A percentile compares a stretch with the other conserved stretches of the same genome.
Evolutionary conservation across 140 eudicot species (phyloP).

Genomic region (Bidens hawaiensis): DNA sequence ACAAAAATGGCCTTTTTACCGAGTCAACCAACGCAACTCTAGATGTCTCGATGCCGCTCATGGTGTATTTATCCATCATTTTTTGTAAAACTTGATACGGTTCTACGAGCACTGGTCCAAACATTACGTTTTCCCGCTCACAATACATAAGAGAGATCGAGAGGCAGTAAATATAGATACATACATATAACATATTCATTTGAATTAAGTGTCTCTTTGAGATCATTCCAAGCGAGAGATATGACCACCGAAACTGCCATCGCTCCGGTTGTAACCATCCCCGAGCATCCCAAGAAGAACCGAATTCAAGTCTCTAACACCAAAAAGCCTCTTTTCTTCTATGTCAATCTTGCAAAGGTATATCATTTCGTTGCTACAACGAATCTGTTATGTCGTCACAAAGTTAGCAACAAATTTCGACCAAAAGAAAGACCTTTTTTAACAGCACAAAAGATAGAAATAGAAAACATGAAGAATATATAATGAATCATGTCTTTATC

Average conservation of each 20-base stretch:
- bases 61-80: slow-evolving; percentile 12
- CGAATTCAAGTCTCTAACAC: slow-evolving; percentile 90
- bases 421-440: too few relatives aligned
- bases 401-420: neutral
- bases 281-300: slow-evolving; percentile 58
- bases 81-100: slow-evolving; percentile 14
- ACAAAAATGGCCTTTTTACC: slow-evolving; percentile 24
- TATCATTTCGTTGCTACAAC: too few relatives aligned
- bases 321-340: too few relatives aligned
- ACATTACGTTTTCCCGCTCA: slow-evolving; percentile 25
- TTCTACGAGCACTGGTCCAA: slow-evolving; percentile 32
- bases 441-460: too few relatives aligned
- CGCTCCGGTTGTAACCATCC: slow-evolving; percentile 26
- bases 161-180: slow-evolving; percentile 34
- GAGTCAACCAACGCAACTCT: slow-evolving; percentile 17
- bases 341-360: too few relatives aligned
- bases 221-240: slow-evolving; percentile 30
- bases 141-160: too few relatives aligned
- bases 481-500: neutral
- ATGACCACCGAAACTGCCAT: slow-evolving; percentile 40
- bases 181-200: slow-evolving; percentile 27
- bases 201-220: slow-evolving; percentile 32
- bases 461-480: neutral
- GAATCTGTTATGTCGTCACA: neutral
- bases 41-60: neutral